Conservation (phyloP, 139 green algal species). For the Micromonas pusilla region DNA sequence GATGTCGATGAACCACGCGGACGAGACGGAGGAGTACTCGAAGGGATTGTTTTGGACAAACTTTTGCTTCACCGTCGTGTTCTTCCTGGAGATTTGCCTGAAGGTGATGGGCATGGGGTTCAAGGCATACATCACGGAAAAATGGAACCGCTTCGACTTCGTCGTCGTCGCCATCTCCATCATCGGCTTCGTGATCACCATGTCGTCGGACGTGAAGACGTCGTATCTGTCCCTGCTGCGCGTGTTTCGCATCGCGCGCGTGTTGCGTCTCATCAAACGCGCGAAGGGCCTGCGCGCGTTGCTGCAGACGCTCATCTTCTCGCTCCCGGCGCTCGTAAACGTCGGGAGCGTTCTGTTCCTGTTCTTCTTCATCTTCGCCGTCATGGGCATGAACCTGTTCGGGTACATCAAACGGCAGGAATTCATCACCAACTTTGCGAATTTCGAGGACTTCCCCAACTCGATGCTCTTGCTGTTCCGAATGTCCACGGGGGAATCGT, state of each 20-base stretch:
- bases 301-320: constrained; percentile 32
- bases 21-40: constrained; percentile 29
- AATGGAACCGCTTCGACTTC: constrained; percentile 40
- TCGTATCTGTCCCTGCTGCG: background rate
- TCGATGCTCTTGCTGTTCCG: constrained; percentile 32
- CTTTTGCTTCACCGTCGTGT: constrained; percentile 42
- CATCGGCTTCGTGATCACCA: constrained; percentile 16
- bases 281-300: constrained; percentile 23
- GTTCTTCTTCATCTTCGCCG: constrained; percentile 37
- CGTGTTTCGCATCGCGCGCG: constrained; percentile 28
- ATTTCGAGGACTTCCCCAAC: constrained; percentile 32
- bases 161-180: constrained; percentile 34
- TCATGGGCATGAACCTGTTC: constrained; percentile 38
- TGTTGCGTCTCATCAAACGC: constrained; percentile 30
- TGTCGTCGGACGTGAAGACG: constrained; percentile 4
- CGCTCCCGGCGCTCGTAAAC: constrained; percentile 35
- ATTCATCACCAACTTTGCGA: constrained; percentile 21
- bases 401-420: constrained; percentile 20
- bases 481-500: constrained; percentile 36
- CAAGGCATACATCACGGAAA: constrained; percentile 34
- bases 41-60: constrained; percentile 33
- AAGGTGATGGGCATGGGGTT: constrained; percentile 36
- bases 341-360: constrained; percentile 34
- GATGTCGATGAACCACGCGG: constrained; percentile 40
- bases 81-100: constrained; percentile 38